A percentile compares a stretch with the other conserved stretches of the same genome.
These are phyloP conservation scores for Beauveria caledonica DNA, from an alignment of 2,329 filamentous ascomycete species.

Conservation along the genomic window DNA sequence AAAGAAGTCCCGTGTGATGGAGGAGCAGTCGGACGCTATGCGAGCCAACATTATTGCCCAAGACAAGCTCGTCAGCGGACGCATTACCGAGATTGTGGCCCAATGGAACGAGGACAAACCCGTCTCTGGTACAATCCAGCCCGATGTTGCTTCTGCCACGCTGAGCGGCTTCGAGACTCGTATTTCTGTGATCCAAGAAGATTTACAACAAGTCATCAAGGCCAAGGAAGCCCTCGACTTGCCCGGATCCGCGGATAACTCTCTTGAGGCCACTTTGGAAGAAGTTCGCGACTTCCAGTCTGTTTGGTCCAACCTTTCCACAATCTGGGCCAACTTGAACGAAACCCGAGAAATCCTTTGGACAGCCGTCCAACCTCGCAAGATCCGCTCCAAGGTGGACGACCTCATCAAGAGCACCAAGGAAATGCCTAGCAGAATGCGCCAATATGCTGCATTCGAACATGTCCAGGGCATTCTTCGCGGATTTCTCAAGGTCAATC, in stretches of 20 bases:
- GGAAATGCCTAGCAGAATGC: constrained; percentile 98
- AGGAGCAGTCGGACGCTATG: constrained; percentile 91
- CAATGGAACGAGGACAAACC: constrained; percentile 98
- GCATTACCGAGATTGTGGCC: constrained; percentile 72
- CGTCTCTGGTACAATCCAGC: constrained; percentile 87
- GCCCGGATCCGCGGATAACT: constrained; percentile 68
- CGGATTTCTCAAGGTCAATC: constrained; percentile 83
- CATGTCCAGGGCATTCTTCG: constrained; percentile 90
- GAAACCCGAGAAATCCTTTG: constrained; percentile 88
- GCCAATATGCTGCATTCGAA: constrained; percentile 99
- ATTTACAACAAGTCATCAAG: constrained; percentile 88
- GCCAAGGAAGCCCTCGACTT: constrained; percentile 96
- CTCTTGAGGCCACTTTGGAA: constrained; percentile 79
- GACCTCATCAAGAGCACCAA: constrained; percentile 95
- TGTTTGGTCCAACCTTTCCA: constrained; percentile 91
- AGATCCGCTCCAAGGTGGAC: constrained; percentile 82
- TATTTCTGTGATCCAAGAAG: constrained; percentile 76
- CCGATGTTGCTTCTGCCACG: constrained; percentile 77
- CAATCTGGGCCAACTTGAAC: constrained; percentile 93
- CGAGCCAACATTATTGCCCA: constrained; percentile 92
- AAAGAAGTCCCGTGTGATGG: constrained; percentile 89
- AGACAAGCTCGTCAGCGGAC: constrained; percentile 82
- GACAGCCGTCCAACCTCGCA: constrained; percentile 92
- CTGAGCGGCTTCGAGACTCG: constrained; percentile 75
- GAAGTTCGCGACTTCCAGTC: constrained; percentile 99